phyloP scores from a whole-genome alignment of 2,329 filamentous ascomycete species.

The Fusarium globosum region DNA sequence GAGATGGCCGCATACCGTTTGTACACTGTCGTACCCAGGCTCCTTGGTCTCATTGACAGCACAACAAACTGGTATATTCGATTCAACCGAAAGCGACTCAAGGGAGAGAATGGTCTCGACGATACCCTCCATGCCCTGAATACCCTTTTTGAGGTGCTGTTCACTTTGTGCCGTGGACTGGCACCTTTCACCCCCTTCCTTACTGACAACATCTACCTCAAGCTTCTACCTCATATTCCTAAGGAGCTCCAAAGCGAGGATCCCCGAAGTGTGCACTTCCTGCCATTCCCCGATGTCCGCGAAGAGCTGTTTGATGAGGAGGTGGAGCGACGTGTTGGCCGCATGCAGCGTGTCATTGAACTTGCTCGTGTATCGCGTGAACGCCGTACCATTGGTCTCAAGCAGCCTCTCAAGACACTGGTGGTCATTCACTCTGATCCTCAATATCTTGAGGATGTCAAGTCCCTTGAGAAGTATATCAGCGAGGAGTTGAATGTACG shows the following conservation, averaged over 20 bases:
- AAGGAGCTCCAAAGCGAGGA: slow-evolving; percentile 76
- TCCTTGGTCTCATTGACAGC: slow-evolving; percentile 88
- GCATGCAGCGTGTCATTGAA: slow-evolving; percentile 97
- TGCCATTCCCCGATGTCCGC: slow-evolving; percentile 88
- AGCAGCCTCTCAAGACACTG: slow-evolving; percentile 89
- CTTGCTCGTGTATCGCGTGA: slow-evolving; percentile 88
- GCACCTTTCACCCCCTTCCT: slow-evolving; percentile 97
- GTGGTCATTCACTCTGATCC: slow-evolving; percentile 88
- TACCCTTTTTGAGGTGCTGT: slow-evolving; percentile 93
- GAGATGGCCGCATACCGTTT: slow-evolving; percentile 86
- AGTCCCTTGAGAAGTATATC: slow-evolving; percentile 88
- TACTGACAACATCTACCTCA: slow-evolving; percentile 92
- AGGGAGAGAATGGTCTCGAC: slow-evolving; percentile 86
- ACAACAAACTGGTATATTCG: slow-evolving; percentile 99
- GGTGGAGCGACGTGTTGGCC: slow-evolving; percentile 85
- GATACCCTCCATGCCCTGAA: slow-evolving; percentile 93
- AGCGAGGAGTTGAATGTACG: slow-evolving; percentile 91
- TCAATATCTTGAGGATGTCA: slow-evolving; percentile 87
- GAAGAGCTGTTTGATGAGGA: slow-evolving; percentile 87
- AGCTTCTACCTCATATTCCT: slow-evolving; percentile 84
- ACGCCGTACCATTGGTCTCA: slow-evolving; percentile 83
- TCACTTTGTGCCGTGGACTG: slow-evolving; percentile 85
- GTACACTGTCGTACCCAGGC: slow-evolving; percentile 90
- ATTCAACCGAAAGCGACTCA: slow-evolving; percentile 90
- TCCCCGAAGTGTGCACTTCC: slow-evolving; percentile 88